Percentiles rank a stretch among this genome's conserved stretches.
Conservation (phyloP, 805 yeast genomes). For the Cyberlindnera japonica region DNA sequence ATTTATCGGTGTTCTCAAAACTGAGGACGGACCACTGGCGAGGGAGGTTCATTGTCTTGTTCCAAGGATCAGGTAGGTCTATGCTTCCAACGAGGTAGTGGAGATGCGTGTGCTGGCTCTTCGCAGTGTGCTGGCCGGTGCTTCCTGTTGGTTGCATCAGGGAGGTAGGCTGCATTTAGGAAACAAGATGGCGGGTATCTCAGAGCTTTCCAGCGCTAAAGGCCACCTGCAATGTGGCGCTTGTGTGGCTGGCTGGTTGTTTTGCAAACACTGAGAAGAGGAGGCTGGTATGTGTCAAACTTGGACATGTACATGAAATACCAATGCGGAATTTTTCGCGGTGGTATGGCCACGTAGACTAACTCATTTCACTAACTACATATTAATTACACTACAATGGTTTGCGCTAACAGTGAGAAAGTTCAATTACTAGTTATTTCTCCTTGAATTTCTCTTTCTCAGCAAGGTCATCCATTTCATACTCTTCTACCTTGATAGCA, state of each 20-base stretch:
- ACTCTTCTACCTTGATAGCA: slow-evolving; percentile 21
- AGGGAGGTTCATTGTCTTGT: slow-evolving; percentile 19
- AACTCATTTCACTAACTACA: no score
- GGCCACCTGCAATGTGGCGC: neutral
- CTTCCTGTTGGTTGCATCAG: slow-evolving; percentile 2
- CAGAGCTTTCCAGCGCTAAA: neutral
- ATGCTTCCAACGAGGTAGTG: neutral
- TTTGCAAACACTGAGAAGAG: slow-evolving; percentile 1
- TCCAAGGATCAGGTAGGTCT: neutral
- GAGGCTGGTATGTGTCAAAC: slow-evolving; percentile 14
- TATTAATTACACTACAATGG: no score
- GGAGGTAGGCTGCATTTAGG: neutral
- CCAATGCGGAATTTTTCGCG: no score
- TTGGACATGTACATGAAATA: neutral
- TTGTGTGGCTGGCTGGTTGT: slow-evolving; percentile 4
- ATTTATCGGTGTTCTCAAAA: slow-evolving; percentile 7
- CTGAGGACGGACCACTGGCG: slow-evolving; percentile 22
- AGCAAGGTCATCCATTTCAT: slow-evolving; percentile 32
- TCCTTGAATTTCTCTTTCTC: slow-evolving; percentile 12
- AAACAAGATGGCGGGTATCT: neutral
- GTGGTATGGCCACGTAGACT: no score
- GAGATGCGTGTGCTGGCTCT: neutral
- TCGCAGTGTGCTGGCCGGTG: slow-evolving; percentile 4
- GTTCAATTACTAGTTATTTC: neutral
- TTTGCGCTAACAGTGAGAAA: neutral